A percentile compares a stretch with the other conserved stretches of the same genome.
Conservation (phyloP, 208 protist species). For the Crithidia brevicula region DNA sequence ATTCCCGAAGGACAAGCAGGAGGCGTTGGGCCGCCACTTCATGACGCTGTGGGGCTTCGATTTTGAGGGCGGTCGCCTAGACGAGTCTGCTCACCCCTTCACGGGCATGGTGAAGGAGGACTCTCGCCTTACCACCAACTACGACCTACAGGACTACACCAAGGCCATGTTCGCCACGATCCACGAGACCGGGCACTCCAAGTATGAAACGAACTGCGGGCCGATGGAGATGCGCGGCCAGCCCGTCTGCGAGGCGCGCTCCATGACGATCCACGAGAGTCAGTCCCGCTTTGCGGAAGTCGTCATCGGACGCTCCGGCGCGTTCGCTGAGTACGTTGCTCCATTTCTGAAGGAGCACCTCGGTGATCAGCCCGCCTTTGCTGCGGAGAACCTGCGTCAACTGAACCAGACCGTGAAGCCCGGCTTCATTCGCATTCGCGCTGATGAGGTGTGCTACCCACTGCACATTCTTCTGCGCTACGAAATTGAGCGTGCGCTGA, state of each 20-base stretch:
- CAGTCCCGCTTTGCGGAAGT: slow-evolving; percentile 89
- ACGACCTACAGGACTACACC: slow-evolving; percentile 50
- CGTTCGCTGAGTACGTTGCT: slow-evolving; percentile 62
- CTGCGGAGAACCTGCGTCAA: slow-evolving; percentile 51
- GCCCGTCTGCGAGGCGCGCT: slow-evolving; percentile 66
- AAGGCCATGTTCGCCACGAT: slow-evolving; percentile 71
- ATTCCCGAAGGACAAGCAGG: slow-evolving; percentile 58
- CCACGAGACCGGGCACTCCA: slow-evolving; percentile 89
- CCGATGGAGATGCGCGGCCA: slow-evolving; percentile 60
- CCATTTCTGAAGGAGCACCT: slow-evolving; percentile 58
- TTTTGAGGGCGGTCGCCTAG: slow-evolving; percentile 83
- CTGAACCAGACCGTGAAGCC: slow-evolving; percentile 62
- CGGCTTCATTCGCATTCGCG: slow-evolving; percentile 77
- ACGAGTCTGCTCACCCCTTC: slow-evolving; percentile 90
- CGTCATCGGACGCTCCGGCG: slow-evolving; percentile 53
- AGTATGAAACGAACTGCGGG: slow-evolving; percentile 86
- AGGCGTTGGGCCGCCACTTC: slow-evolving; percentile 50
- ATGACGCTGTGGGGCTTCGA: slow-evolving; percentile 80
- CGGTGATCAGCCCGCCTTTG: slow-evolving; percentile 61
- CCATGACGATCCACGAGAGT: slow-evolving; percentile 82
- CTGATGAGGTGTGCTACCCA: slow-evolving; percentile 93
- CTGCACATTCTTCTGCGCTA: slow-evolving; percentile 91
- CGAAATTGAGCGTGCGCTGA: slow-evolving; percentile 89
- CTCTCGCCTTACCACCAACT: slow-evolving; percentile 86
- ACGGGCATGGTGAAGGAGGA: slow-evolving; percentile 79